A percentile compares a stretch with the other conserved stretches of the same genome.
Evolutionary conservation across 2,329 filamentous ascomycete genomes (phyloP).

Genomic region (Orbilia blumenaviensis): DNA sequence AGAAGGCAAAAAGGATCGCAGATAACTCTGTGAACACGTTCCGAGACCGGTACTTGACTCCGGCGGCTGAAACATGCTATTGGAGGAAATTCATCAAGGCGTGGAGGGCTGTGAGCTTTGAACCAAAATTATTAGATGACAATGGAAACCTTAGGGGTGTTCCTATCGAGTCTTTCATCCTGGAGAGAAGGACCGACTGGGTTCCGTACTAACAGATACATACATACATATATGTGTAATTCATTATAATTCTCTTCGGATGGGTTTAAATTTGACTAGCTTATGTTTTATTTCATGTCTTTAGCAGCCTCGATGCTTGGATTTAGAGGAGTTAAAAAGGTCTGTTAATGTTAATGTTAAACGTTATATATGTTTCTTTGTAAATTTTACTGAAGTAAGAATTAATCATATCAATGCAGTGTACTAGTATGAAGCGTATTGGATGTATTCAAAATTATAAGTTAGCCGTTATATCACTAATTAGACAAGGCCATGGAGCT

Average conservation of each 20-base stretch:
- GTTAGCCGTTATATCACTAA: too few relatives aligned
- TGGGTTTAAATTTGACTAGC: too few relatives aligned
- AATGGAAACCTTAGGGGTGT: conserved; percentile 55
- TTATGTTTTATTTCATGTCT: too few relatives aligned
- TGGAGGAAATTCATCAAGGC: conserved; percentile 65
- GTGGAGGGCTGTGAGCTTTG: conserved; percentile 61
- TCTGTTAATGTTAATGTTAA: too few relatives aligned
- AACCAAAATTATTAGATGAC: conserved; percentile 58
- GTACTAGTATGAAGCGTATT: too few relatives aligned
- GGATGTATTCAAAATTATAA: too few relatives aligned
- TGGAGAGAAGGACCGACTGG: conserved; percentile 42
- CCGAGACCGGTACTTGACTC: conserved; percentile 66
- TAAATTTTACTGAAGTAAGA: too few relatives aligned
- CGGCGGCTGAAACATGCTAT: conserved; percentile 68
- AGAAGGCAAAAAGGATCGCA: conserved; percentile 65
- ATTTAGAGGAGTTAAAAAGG: too few relatives aligned
- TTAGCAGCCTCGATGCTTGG: too few relatives aligned
- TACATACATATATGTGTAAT: background rate
- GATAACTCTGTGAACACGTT: conserved; percentile 55
- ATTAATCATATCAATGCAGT: too few relatives aligned
- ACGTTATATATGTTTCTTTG: too few relatives aligned
- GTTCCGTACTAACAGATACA: conserved; percentile 7
- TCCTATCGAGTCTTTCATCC: conserved; percentile 35
- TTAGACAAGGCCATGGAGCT: too few relatives aligned
- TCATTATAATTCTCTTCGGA: background rate